Evolutionary conservation across 192 early-diverging fungal species (phyloP).

Genomic region (Geranomyces michiganensis): DNA sequence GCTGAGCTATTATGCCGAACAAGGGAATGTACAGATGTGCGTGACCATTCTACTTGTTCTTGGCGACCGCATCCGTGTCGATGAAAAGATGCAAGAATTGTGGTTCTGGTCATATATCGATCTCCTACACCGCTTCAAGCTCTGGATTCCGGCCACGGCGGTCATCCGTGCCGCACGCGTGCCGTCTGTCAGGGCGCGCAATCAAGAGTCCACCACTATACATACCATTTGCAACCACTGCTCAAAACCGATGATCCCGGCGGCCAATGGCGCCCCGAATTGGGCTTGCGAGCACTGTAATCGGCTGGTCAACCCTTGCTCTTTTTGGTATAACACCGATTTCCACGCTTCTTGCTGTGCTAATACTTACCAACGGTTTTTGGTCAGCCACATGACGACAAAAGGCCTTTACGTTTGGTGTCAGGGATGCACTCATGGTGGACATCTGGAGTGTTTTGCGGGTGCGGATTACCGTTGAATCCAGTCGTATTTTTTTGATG

Average conservation of each 20-base stretch:
- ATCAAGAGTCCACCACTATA: slow-evolving; percentile 73
- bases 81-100: slow-evolving; percentile 54
- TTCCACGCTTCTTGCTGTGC: background rate
- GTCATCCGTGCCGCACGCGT: slow-evolving; percentile 61
- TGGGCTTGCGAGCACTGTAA: slow-evolving; percentile 76
- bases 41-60: slow-evolving; percentile 68
- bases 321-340: slow-evolving; percentile 58
- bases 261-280: slow-evolving; percentile 43
- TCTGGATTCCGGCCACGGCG: slow-evolving; percentile 67
- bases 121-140: slow-evolving; percentile 69
- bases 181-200: slow-evolving; percentile 44
- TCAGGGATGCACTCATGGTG: slow-evolving; percentile 79
- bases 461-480: background rate
- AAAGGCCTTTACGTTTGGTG: slow-evolving; percentile 79
- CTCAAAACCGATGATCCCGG: slow-evolving; percentile 58
- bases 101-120: slow-evolving; percentile 78
- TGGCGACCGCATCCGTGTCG: slow-evolving; percentile 44
- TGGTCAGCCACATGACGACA: slow-evolving; percentile 67
- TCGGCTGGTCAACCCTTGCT: slow-evolving; percentile 64
- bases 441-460: slow-evolving; percentile 70
- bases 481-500: too few species aligned
- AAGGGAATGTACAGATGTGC: slow-evolving; percentile 83
- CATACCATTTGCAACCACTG: slow-evolving; percentile 72
- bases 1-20: slow-evolving; percentile 73
- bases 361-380: slow-evolving; percentile 1